Conservation (phyloP, 2,329 filamentous ascomycete species). For the Microdochium trichocladiopsis region DNA sequence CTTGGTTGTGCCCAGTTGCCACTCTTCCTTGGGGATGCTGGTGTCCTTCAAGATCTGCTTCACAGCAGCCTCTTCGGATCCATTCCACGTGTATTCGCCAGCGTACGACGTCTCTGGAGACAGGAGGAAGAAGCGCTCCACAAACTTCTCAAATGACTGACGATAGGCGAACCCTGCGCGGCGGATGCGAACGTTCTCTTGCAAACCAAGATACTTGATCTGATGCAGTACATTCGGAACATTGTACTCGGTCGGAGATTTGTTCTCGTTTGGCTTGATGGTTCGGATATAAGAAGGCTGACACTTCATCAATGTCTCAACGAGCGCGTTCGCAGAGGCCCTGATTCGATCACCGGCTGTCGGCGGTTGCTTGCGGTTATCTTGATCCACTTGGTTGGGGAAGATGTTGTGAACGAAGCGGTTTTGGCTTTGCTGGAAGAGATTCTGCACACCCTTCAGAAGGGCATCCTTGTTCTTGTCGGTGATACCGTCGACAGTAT, state of each 20-base stretch:
- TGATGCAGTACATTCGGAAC: slow-evolving; percentile 90
- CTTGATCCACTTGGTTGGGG: slow-evolving; percentile 87
- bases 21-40: slow-evolving; percentile 90
- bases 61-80: slow-evolving; percentile 78
- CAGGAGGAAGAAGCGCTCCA: slow-evolving; percentile 91
- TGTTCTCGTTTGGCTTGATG: slow-evolving; percentile 99
- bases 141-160: slow-evolving; percentile 96
- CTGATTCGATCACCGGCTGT: slow-evolving; percentile 97
- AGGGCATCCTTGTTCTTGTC: slow-evolving; percentile 99
- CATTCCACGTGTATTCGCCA: slow-evolving; percentile 94
- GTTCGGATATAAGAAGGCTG: slow-evolving; percentile 97
- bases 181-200: slow-evolving; percentile 97
- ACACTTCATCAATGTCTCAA: slow-evolving; percentile 93
- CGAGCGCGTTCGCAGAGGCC: slow-evolving; percentile 86
- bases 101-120: slow-evolving; percentile 94
- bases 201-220: slow-evolving; percentile 97
- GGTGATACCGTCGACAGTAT: slow-evolving; percentile 92
- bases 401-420: slow-evolving; percentile 82
- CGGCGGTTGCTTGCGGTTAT: slow-evolving; percentile 89
- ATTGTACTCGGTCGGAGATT: slow-evolving; percentile 90
- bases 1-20: slow-evolving; percentile 94
- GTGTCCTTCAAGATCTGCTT: slow-evolving; percentile 94
- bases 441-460: slow-evolving; percentile 83
- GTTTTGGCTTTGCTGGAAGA: slow-evolving; percentile 80
- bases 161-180: slow-evolving; percentile 95